Base-by-base conservation (phyloP, 306 rosid genomes). In the Rubus idaeus region DNA sequence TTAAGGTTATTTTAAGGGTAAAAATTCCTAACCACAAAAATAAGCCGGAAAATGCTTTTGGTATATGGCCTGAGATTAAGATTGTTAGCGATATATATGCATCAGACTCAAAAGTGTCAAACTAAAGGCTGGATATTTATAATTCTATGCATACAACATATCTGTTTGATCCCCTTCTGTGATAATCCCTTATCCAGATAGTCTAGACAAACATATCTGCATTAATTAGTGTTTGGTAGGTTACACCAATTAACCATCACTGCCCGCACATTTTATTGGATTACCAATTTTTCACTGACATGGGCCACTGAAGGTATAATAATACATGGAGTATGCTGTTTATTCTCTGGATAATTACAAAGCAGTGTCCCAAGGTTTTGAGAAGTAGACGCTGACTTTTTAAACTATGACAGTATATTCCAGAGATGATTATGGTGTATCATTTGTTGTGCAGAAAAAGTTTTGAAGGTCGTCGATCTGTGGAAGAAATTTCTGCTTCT, bases 391-490 rank as follows among this genome's bases (percentile, higher is more conserved):
- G 42, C 40, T 17, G 40, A 35, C 26, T 35, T 35, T 70, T 16
- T 70, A 23, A 58, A 58, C 65, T 58, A 58, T 23, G 41, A 35
- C n/a, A 75, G 71, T 26, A 80, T n/a, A 26, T 4, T 46, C 8
- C 26, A 35, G 30, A 63, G 52, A 53, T 85, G 79, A 85, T 42
- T 70, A 40, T 26, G 16, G 64, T 61, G 52, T 68, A 63, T 79
- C 26, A 45, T 65, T 49, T 66, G n/a, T 69, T 76, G 71, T 85
- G 83, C 92, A 90, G 96, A 87, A 91, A 89, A 78, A 51, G 79
- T 52, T 64, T 71, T 71, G 93, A 87, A 53, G 84, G 83, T 17
- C 69, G 75, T 76, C 76, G 71, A 64, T 56, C 75, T 26, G 69
- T 20, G 18, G 80, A 35, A 56, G 70, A 78, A 56, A 78, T 18